Base-by-base conservation (phyloP, 805 yeast species). In the Ogataea minuta region DNA sequence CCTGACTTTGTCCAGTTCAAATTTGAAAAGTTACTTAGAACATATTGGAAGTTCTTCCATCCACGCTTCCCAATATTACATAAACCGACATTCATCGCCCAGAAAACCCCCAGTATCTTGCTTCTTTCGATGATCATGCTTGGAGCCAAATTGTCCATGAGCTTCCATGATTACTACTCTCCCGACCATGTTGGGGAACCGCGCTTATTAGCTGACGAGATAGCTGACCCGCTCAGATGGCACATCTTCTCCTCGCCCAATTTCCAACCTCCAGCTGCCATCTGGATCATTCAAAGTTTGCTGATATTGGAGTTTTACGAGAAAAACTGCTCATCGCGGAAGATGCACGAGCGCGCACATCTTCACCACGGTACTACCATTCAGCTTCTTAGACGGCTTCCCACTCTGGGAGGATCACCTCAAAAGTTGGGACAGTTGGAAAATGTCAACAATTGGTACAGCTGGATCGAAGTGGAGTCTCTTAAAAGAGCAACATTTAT, bases 301-400 rank as follows among this genome's bases (percentile, higher is more conserved):
- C 60, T 84, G 39, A 57, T 88, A 46, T 58, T 88, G n/a, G 95
- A 87, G 54, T 79, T 81, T 63, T 81, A 78, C 54, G 96, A 87
- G 57, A 84, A 87, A 63, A 73, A 82, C 44, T 79, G 83, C 49
- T 68, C 87, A 0, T 73, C 76, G 31, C 66, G 96, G 50, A 64
- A 66, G 28, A 60, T 84, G 51, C 96, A 87, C 57, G 96, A 87
- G 62, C 63, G 96, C 33, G 84, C 87, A 0, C 91, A 83, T 59
- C 65, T 88, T 14, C 95, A 88, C 56, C 96, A 87, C 59, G 95
- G 93, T 4, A 83, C 95, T 0, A 79, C 90, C 0, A 79, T 86
- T 28, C 95, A 87, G 59, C 63, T 87, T 29, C 63, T 87, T 34
- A 66, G 95, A 49, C 68, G 95, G 50, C 77, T 87, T 0, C 87